Base-by-base conservation (phyloP, 2,329 filamentous ascomycete species). In the Alternaria angustiovoidea region DNA sequence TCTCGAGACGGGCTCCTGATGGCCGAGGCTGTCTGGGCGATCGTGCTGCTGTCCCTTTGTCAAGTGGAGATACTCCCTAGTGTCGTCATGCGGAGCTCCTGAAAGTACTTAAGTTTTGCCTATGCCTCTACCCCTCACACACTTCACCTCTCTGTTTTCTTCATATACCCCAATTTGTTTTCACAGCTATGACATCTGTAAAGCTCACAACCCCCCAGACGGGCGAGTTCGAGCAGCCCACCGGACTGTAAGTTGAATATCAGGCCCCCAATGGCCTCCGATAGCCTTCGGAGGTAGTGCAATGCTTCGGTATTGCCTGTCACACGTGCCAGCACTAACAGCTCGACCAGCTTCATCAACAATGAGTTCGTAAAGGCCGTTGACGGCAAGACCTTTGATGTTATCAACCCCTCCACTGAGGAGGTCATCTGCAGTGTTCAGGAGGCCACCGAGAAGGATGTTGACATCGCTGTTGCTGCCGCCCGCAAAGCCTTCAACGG, bases 381-480 rank as follows among this genome's bases (percentile, higher is more conserved):
- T 65, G 92, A 96, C 72, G 93, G 93, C 83, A 90, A 92, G 87
- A 93, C 90, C 69, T 95, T 97, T 76, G 93, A 97, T 82, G 91
- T 93, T 80, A 90, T 95, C 85, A 96, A 96, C 87, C 93, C 93
- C 61, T 76, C 90, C 66, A 92, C 88, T 67, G 94, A 97, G 81
- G 89, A 93, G 81, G 88, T 92, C 75, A 96, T 96, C 83, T 87
- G 85, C 84, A 89, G 89, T 56, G 91, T 97, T 71, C 83, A 88
- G 77, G 93, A 96, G 83, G 94, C 90, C 76, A 91, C 90, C 67
- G 93, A 96, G 85, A 93, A 96, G 85, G 92, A 95, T 83, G 84
- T 88, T 77, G 87, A 89, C 79, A 82, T 93, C 61, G 94, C 94
- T 65, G 94, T 97, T 66, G 83, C 87, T 59, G 93, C 93, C 54